Evolutionary conservation across 106 monocot species (phyloP), one percentile per base, ranked within the genome.

Genomic region (Vanilla planifolia): DNA sequence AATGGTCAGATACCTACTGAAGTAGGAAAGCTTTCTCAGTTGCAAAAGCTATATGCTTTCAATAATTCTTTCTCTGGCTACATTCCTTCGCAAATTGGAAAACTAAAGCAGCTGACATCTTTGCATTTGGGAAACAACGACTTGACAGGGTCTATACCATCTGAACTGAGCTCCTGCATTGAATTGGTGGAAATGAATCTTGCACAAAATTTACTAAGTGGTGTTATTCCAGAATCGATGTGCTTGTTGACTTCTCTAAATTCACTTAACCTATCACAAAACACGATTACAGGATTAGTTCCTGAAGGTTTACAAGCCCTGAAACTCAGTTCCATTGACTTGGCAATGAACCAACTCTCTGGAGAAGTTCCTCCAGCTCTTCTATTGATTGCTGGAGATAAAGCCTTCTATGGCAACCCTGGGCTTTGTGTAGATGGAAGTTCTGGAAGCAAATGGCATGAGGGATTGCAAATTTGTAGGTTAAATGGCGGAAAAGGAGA

Each of bases 241-340:
- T 71, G 74, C 0, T 28, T 23, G 20, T 32, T 94, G 46, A 20
- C 56, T 11, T 89, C 82, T 45, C 77, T 94, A 2, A 94, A 85
- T 58, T 94, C 85, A 7, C 66, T 94, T 6, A 79, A 94, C 53
- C 52, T 94, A 28, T 89, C 89, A 1, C 21, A 63, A 1, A 89
- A 94, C 67, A 43, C 40, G 65, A 51, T 89, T 36, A 30, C 64
- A 4, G 93, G 89, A 0, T n/a, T 51, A 13, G 85, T 94, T 34
- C 93, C 89, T 14, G 43, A 35, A 0, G 77, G 67, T 39, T 65
- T 94, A 8, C 69, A 75, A 22, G 48, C 61, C 16, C 75, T 94
- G 33, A 89, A 85, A 70, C 74, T 93, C 14, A 89, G 79, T 56
- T 67, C 73, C 13, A 16, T 85, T 30, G 77, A 85, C 48, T 81